Evolutionary conservation across 306 rosid species (phyloP).

Genomic region (Neltuma alba): DNA sequence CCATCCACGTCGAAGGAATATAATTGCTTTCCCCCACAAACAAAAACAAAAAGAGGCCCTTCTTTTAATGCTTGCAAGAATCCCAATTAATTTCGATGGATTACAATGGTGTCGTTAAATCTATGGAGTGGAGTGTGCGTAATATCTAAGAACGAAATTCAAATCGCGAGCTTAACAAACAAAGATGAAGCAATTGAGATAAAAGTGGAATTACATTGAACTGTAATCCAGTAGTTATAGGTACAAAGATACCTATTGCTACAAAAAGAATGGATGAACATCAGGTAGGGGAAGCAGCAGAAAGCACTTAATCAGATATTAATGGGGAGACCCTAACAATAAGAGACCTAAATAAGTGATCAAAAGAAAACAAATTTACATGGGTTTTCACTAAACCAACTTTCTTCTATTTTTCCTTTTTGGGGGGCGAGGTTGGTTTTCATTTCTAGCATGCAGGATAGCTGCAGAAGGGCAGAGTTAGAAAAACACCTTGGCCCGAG

Average conservation of each 20-base stretch:
- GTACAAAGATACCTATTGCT: conserved; percentile 56
- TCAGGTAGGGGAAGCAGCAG: conserved; percentile 69
- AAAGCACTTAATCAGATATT: conserved; percentile 34
- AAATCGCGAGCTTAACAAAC: neutral
- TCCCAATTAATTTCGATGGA: neutral
- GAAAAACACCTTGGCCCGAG: conserved; percentile 72
- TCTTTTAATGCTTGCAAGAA: neutral
- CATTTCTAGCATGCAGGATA: conserved; percentile 55
- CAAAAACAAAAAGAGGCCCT: neutral
- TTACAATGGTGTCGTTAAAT: neutral
- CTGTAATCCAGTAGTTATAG: conserved; percentile 75
- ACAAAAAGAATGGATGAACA: conserved; percentile 74
- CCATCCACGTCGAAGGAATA: neutral
- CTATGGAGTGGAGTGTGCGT: neutral
- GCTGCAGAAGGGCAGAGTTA: conserved; percentile 70
- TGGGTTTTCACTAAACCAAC: conserved; percentile 46
- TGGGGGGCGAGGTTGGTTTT: neutral
- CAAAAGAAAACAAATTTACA: conserved; percentile 66
- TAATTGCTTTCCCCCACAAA: neutral
- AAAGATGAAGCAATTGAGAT: neutral
- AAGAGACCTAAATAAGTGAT: conserved; percentile 40
- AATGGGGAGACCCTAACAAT: conserved; percentile 49
- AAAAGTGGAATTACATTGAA: conserved; percentile 43
- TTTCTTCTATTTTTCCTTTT: conserved; percentile 19
- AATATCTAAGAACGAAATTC: neutral